Percentiles rank a stretch among this genome's conserved stretches.
Evolutionary conservation across 2,329 filamentous ascomycete species (phyloP).

Genomic region (Aspergillus sp.): DNA sequence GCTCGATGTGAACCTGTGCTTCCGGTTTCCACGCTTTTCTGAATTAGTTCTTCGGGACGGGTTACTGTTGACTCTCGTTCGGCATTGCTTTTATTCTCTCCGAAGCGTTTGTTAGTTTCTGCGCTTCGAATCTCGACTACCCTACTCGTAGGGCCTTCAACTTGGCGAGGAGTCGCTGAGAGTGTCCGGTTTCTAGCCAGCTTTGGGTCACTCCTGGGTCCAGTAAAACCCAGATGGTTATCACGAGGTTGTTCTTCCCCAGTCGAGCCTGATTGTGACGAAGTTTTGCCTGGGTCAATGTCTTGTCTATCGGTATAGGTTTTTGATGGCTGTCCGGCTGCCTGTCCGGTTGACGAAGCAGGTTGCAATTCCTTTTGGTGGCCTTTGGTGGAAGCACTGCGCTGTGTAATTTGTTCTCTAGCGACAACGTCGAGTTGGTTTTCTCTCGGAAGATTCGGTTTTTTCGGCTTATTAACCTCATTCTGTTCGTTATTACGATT

Average conservation of each 20-base stretch:
- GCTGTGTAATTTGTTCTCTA: too few species aligned
- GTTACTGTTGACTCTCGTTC: not conserved
- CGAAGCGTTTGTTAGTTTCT: not conserved
- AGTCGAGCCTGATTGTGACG: not conserved
- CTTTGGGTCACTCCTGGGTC: not conserved
- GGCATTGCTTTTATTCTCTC: too few species aligned
- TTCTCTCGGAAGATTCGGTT: slow-evolving; percentile 44
- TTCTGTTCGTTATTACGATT: slow-evolving; percentile 56
- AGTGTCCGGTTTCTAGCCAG: not conserved
- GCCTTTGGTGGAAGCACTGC: too few species aligned
- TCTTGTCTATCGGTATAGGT: not conserved
- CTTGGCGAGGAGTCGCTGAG: not conserved
- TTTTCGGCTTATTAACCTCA: slow-evolving; percentile 56
- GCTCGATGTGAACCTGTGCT: not conserved
- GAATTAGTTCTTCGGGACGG: not conserved
- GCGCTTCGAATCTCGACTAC: not conserved
- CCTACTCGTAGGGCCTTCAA: not conserved
- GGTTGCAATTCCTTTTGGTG: too few species aligned
- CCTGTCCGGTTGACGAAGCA: too few species aligned
- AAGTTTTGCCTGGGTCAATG: not conserved
- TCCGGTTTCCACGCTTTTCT: not conserved
- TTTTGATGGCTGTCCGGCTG: slow-evolving; percentile 1
- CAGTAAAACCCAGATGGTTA: not conserved
- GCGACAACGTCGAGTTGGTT: slow-evolving; percentile 14
- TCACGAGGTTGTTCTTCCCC: not conserved